Base-by-base conservation (phyloP, 2,329 filamentous ascomycete genomes). In the Fusarium scirpi region DNA sequence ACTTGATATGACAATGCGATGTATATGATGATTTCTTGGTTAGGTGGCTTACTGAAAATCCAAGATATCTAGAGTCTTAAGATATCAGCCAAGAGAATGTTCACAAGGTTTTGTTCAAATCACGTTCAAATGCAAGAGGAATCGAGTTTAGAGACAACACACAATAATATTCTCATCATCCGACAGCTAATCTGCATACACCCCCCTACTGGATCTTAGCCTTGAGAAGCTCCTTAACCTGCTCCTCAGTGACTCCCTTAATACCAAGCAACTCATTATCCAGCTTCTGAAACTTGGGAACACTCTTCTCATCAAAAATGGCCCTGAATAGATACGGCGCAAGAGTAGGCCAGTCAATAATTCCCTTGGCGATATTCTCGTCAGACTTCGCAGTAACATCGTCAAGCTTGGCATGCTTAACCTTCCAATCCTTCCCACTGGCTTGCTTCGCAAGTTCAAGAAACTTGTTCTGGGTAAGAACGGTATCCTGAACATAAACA, bases 221-320 rank as follows among this genome's bases (percentile, higher is more conserved):
- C 64, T 72, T 76, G 13, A 78, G 25, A 27, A 78, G 55, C 22
- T 77, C 78, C 64, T 80, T 75, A 7, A 86, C 51, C 25, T 83
- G 80, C 11, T 76, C 78, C 11, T 85, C 80, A 0, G 77, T 81
- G 58, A 82, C 74, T 8, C 77, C 73, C 74, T 81, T 80, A 20
- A 87, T 38, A 0, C 84, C 85, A 1, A 87, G 62, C 15, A 87
- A 71, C 66, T 80, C 80, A 47, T 84, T 84, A 61, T 85, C 82
- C 20, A 76, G 72, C 70, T 80, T 80, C 13, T 77, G 62, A 53
- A 78, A 81, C 27, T 75, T 77, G 6, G 70, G 53, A 8, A 79
- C 79, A 47, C 81, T 81, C 1, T 63, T 72, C 0, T 78, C 72
- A 4, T 77, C 77, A 25, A 80, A 75, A 20, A 84, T 48, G 1